These are phyloP conservation scores for Zygosaccharomyces sapae DNA, from an alignment of 1,139 yeast species.

Conservation along the genomic window DNA sequence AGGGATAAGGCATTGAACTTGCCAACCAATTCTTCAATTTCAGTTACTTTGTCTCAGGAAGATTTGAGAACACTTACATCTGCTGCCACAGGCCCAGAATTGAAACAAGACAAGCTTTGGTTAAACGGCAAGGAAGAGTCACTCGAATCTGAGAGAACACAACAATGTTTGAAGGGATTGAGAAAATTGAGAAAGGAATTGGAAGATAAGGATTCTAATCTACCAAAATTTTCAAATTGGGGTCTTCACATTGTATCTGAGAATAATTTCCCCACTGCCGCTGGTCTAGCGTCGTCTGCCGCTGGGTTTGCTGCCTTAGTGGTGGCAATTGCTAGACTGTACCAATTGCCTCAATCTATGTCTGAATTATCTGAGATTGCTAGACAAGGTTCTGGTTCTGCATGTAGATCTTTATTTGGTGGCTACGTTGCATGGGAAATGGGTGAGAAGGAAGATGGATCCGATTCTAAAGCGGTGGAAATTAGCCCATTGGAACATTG, in stretches of 20 bases:
- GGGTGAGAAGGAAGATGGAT: slow-evolving; percentile 71
- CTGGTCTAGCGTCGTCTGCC: slow-evolving; percentile 96
- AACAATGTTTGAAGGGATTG: slow-evolving; percentile 74
- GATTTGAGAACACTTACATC: slow-evolving; percentile 90
- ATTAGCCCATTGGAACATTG: slow-evolving; percentile 81
- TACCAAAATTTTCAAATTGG: slow-evolving; percentile 62
- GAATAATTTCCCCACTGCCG: slow-evolving; percentile 98
- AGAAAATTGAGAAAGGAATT: slow-evolving; percentile 58
- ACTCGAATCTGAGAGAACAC: slow-evolving; percentile 64
- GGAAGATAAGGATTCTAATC: slow-evolving; percentile 46
- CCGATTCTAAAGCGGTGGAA: slow-evolving; percentile 89
- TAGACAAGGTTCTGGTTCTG: slow-evolving; percentile 97
- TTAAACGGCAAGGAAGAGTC: slow-evolving; percentile 75
- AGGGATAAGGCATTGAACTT: slow-evolving; percentile 80
- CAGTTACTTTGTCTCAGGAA: slow-evolving; percentile 86
- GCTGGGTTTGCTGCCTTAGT: slow-evolving; percentile 98
- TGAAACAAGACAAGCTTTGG: slow-evolving; percentile 67
- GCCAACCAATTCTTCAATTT: slow-evolving; percentile 93
- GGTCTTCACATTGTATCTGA: slow-evolving; percentile 81
- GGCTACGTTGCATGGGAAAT: slow-evolving; percentile 99
- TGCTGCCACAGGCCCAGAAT: slow-evolving; percentile 62
- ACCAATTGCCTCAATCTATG: slow-evolving; percentile 70
- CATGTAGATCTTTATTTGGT: slow-evolving; percentile 93
- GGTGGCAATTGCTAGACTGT: slow-evolving; percentile 76
- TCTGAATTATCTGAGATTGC: slow-evolving; percentile 90